Conservation (phyloP, 768 basidiomycete genomes). For the Leccinum uliginosum region DNA sequence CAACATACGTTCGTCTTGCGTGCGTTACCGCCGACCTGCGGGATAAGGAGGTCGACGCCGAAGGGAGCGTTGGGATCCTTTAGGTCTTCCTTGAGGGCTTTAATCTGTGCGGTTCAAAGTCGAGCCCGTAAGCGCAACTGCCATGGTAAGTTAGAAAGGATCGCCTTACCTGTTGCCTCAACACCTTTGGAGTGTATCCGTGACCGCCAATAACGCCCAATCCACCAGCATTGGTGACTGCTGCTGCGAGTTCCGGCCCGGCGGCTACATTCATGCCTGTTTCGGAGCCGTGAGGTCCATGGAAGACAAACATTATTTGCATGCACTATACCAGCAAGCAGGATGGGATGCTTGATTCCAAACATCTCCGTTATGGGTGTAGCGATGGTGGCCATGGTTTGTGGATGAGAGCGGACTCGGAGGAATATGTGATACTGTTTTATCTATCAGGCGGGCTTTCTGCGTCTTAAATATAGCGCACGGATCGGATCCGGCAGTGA, state of each 20-base stretch:
- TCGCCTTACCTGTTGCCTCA: constrained; percentile 65
- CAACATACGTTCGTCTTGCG: constrained; percentile 80
- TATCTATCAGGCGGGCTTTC: not conserved
- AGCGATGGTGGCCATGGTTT: constrained; percentile 49
- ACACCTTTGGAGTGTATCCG: constrained; percentile 79
- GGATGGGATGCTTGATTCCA: constrained; percentile 81
- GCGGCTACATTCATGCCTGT: constrained; percentile 64
- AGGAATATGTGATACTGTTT: not conserved
- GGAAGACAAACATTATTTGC: constrained; percentile 32
- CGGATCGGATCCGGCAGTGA: not conserved
- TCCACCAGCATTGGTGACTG: constrained; percentile 92
- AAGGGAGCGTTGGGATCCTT: constrained; percentile 77
- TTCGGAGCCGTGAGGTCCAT: constrained; percentile 9
- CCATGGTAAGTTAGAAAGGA: not conserved
- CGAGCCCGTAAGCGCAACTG: constrained; percentile 4
- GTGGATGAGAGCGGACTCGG: not conserved
- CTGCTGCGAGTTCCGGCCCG: constrained; percentile 84
- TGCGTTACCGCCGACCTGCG: constrained; percentile 81
- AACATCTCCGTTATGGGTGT: constrained; percentile 90
- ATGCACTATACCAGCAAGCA: constrained; percentile 62
- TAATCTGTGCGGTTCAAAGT: constrained; percentile 50
- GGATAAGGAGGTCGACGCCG: constrained; percentile 87
- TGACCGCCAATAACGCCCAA: constrained; percentile 90
- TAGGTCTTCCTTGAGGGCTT: constrained; percentile 66
- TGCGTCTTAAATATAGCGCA: not conserved